These are phyloP conservation scores for Cyclanthera cordifolia DNA, from an alignment of 306 rosid species.

Conservation along the genomic window DNA sequence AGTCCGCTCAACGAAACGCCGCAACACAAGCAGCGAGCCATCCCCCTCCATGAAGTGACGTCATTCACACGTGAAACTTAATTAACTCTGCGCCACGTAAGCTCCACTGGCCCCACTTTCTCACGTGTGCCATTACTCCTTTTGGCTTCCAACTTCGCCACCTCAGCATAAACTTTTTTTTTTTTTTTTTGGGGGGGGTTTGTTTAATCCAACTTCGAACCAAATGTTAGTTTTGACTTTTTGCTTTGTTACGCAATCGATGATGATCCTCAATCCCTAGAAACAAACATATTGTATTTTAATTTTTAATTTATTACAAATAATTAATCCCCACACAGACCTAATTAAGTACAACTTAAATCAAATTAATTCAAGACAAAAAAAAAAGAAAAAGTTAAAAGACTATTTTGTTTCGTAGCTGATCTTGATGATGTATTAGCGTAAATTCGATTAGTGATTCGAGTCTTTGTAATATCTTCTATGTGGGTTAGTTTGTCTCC, in stretches of 20 bases:
- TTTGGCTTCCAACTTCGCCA: neutral
- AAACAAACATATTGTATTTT: neutral
- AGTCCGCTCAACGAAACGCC: slow-evolving; percentile 52
- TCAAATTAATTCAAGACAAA: neutral
- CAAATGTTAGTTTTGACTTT: neutral
- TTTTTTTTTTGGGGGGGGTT: neutral
- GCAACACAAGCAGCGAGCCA: slow-evolving; percentile 39
- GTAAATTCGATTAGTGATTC: too few relatives aligned
- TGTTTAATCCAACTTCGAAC: neutral
- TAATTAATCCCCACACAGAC: slow-evolving; percentile 24
- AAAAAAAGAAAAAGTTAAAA: neutral
- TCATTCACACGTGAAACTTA: slow-evolving; percentile 62
- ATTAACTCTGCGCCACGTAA: slow-evolving; percentile 12
- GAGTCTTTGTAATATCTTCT: too few relatives aligned
- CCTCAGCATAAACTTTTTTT: neutral
- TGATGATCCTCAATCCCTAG: slow-evolving; percentile 8
- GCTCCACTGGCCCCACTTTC: slow-evolving; percentile 34
- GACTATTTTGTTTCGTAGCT: too few relatives aligned
- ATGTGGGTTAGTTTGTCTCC: too few relatives aligned
- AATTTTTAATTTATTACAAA: slow-evolving; percentile 8
- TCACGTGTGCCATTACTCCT: slow-evolving; percentile 46
- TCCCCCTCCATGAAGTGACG: slow-evolving; percentile 23
- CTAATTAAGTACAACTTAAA: neutral
- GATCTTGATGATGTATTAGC: too few relatives aligned
- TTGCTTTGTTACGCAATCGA: neutral